These are phyloP conservation scores for Pleurotus citrinopileatus DNA, from an alignment of 768 basidiomycete species.

Conservation along the genomic window DNA sequence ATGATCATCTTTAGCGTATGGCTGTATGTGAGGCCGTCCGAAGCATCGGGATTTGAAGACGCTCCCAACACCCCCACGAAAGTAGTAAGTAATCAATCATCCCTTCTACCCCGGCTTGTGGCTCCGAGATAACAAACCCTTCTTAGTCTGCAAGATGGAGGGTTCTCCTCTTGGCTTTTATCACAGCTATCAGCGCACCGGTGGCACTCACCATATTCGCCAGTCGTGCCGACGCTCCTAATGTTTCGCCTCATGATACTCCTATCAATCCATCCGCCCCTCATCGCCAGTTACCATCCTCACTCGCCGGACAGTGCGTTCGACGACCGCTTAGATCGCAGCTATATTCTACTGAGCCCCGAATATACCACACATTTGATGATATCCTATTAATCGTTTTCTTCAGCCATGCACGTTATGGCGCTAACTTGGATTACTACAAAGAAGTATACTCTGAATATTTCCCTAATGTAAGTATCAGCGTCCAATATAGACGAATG, in stretches of 20 bases:
- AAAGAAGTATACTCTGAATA: conserved; percentile 42
- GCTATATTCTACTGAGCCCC: background rate
- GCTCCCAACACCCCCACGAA: background rate
- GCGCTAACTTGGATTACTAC: conserved; percentile 44
- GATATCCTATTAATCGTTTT: conserved; percentile 45
- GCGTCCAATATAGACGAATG: background rate
- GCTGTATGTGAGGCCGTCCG: background rate
- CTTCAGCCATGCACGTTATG: conserved; percentile 47
- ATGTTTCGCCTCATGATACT: background rate
- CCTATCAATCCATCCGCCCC: background rate
- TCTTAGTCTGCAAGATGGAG: background rate
- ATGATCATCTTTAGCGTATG: background rate
- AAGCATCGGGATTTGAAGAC: background rate
- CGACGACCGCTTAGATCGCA: conserved; percentile 1
- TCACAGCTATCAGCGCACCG: background rate
- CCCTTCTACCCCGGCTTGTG: too few species aligned
- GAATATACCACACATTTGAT: conserved; percentile 29
- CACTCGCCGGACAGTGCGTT: background rate
- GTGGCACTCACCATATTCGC: background rate
- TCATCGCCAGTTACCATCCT: background rate
- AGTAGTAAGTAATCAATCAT: too few species aligned
- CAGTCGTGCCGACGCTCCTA: background rate
- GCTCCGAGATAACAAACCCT: too few species aligned
- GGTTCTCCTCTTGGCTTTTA: background rate
- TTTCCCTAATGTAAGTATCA: conserved; percentile 45